Evolutionary conservation across 2,329 filamentous ascomycete genomes (phyloP).

Genomic region (Stromatinia cepivora): DNA sequence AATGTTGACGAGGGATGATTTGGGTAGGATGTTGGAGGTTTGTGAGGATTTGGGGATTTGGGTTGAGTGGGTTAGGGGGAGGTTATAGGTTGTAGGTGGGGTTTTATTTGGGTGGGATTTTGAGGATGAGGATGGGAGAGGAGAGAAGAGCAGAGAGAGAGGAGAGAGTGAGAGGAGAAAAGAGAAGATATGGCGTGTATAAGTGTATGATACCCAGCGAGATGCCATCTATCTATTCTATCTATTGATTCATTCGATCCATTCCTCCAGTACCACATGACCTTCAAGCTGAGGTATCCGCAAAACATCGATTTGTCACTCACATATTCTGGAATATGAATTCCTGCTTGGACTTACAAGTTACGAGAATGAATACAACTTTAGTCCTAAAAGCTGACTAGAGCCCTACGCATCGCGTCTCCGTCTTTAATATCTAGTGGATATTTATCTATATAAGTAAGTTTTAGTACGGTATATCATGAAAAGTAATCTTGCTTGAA

Average conservation of each 20-base stretch:
- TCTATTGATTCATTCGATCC: background rate
- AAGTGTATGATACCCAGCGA: background rate
- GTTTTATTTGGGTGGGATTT: background rate
- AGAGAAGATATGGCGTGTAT: no score
- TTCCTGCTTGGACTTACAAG: no score
- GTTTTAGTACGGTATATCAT: no score
- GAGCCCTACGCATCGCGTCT: no score
- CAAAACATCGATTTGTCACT: background rate
- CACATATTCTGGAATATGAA: no score
- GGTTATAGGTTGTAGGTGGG: slow-evolving; percentile 32
- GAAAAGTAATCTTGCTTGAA: no score
- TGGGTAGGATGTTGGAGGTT: slow-evolving; percentile 49
- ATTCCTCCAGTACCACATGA: background rate
- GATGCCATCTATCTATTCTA: background rate
- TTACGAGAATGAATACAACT: no score
- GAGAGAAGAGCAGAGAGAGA: background rate
- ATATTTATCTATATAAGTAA: no score
- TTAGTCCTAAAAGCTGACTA: no score
- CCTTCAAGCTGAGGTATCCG: background rate
- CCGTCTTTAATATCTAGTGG: no score
- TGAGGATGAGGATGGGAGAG: background rate
- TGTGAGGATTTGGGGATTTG: slow-evolving; percentile 52
- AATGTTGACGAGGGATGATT: slow-evolving; percentile 37
- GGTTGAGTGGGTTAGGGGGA: slow-evolving; percentile 49
- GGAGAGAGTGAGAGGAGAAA: no score